Base-by-base conservation (phyloP, 2,329 filamentous ascomycete genomes). In the Phyllosticta citribraziliensis region DNA sequence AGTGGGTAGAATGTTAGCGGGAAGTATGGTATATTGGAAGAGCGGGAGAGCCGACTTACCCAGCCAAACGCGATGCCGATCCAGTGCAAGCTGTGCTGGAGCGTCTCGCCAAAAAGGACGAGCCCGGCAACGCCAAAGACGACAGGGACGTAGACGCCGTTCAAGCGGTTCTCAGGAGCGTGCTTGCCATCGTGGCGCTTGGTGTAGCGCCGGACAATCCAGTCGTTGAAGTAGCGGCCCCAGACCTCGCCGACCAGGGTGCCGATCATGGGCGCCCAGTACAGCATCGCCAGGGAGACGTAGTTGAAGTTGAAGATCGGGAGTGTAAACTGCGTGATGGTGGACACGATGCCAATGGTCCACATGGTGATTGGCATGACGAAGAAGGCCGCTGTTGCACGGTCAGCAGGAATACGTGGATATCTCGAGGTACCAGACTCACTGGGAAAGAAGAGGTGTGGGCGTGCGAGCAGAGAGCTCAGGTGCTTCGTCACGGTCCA, bases 191-290 rank as follows among this genome's bases (percentile, higher is more conserved):
- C 60, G 57, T 74, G 70, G 30, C 66, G 69, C 8, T 64, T 62
- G 30, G 73, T 68, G 58, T 74, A 72, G 54, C 70, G 67, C 25
- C 65, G 63, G 19, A 66, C 67, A 52, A 74, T 66, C 57, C 67
- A 73, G 62, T 74, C 71, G 62, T 74, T 74, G 66, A 73, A 73
- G 65, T 68, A 74, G 59, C 74, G 70, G 53, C 72, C 72, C 64
- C 70, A 73, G 35, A 67, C 33, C 61, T 73, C 70, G 19, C 70
- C 71, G 19, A 72, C 50, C 9, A 67, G 25, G 50, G 71, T 72
- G 9, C 70, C 72, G 30, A 74, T 66, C 52, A 73, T 70, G 3
- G 72, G 72, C 1, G 72, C 70, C 51, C 74, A 67, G 64, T 69
- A 72, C n/a, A 72, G 66, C 27, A 67, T 67, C 8, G 72, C 70